Base-by-base conservation (phyloP, 768 basidiomycete genomes). In the Cyclocybe aegerita region DNA sequence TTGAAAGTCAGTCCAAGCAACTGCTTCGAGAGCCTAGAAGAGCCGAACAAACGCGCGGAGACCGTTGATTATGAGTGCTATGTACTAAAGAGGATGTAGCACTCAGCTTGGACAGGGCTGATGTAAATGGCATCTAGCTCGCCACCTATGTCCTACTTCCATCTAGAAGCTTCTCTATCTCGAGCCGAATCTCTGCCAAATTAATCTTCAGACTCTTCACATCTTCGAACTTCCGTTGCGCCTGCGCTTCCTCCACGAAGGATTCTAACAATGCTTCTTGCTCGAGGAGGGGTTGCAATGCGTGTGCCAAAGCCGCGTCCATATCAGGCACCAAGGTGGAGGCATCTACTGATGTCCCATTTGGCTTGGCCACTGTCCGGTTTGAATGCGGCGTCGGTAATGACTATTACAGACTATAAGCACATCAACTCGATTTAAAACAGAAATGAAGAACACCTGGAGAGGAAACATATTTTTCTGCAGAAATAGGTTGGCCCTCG, bases 181-280 rank as follows among this genome's bases (percentile, higher is more conserved):
- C 95, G 9, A 63, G 74, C 56, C 87, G 76, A 49, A 99, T 91
- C 71, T 98, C 96, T 40, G 72, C 75, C 44, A 98, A 66, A 65
- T 88, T 95, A 31, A 70, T 65, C 63, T 90, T 86, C 54, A 99
- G 72, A 3, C 88, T 88, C 67, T 88, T 88, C 10, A 88, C 89
- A 62, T 99, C 97, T 67, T 98, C 96, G 56, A 98, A 98, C 70
- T 98, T 98, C 38, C 96, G 77, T 58, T 88, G 87, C 2, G 84
- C 79, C 67, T 86, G 88, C 5, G 96, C 96, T 65, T 98, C 93
- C 57, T 89, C 86, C 7, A 98, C 82, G 61, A 94, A 98, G 1
- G 84, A 79, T 67, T 95, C 90, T 14, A 99, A 77, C 41, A 98
- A 77, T 2, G 88, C 86, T 68, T 99, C 96, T 67, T 98, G 96